Base-by-base conservation (phyloP, 768 basidiomycete genomes). In the Dendrothele bispora region DNA sequence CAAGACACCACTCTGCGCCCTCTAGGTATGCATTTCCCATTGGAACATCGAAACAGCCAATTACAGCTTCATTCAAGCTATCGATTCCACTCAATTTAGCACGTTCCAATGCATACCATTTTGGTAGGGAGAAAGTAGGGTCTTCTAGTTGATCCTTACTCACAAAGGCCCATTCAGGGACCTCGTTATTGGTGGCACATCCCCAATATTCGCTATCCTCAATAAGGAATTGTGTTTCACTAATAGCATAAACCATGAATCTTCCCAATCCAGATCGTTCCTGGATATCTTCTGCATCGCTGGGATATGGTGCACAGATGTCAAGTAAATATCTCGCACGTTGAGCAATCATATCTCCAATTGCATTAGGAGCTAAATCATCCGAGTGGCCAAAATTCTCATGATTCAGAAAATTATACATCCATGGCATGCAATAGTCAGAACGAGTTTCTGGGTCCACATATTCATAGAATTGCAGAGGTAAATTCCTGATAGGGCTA, bases 41-140 rank as follows among this genome's bases (percentile, higher is more conserved):
- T 26, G 11, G 48, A 11, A 22, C 42, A 11, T 36, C 24, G 24
- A 18, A 14, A 14, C n/a, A 15, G 5, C 8, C 20, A 15, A 40
- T 18, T 21, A 21, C 18, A 4, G 25, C 25, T 29, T 30, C 29
- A 15, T 38, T 28, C 21, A 22, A 30, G 27, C 26, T 40, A 22
- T 18, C 7, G 17, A 20, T 8, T 29, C n/a, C 6, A 35, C 22
- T 18, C n/a, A 35, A 15, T 37, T 35, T 27, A 38, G 40, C 42
- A 15, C 43, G 49, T 44, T 50, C 42, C 6, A 37, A 5, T 1
- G 49, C 42, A 30, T 50, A 50, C 49, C 49, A 50, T 17, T 44
- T 20, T 3, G 28, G 25, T 6, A 50, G 17, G 25, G 10, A 15
- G 43, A 50, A 50, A 5, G 10, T 24, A 15, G 42, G 42, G 12